Percentiles rank a stretch among this genome's conserved stretches.
Evolutionary conservation across 2,329 filamentous ascomycete species (phyloP).

Genomic region (Chaetomiaceae sp.): DNA sequence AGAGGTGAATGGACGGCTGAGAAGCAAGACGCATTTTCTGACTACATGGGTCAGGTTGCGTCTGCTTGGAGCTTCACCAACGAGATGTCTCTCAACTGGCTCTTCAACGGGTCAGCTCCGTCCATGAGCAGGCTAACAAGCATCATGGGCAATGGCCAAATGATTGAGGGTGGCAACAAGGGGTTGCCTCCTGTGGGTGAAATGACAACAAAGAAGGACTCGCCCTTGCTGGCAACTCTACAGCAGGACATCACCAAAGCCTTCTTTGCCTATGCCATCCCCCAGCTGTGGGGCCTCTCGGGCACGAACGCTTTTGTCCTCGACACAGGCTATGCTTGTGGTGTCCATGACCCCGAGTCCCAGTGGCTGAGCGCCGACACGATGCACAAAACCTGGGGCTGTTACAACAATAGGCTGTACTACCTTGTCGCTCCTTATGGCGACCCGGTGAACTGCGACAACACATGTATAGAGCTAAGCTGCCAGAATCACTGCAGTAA

Average conservation of each 20-base stretch:
- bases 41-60: too few species aligned
- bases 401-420: conserved; percentile 26
- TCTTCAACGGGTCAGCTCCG: background rate
- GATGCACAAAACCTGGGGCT: conserved; percentile 22
- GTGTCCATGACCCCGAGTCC: conserved; percentile 15
- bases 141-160: conserved; percentile 19
- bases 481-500: conserved; percentile 16
- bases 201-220: background rate
- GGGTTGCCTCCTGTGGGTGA: background rate
- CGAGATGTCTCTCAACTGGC: background rate
- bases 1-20: too few species aligned
- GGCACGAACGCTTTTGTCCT: conserved; percentile 28
- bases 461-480: background rate
- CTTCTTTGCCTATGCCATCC: conserved; percentile 30
- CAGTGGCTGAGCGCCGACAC: conserved; percentile 24
- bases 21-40: too few species aligned
- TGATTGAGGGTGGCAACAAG: conserved; percentile 21
- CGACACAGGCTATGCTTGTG: conserved; percentile 28
- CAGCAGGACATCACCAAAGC: conserved; percentile 20
- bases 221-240: conserved; percentile 1
- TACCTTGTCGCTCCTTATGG: conserved; percentile 28
- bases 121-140: background rate
- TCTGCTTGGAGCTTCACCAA: background rate
- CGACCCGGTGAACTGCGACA: conserved; percentile 12
- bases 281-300: conserved; percentile 27